Evolutionary conservation across 176 grass and related monocot genomes (phyloP).

Genomic region (Alopecurus myosuroides): DNA sequence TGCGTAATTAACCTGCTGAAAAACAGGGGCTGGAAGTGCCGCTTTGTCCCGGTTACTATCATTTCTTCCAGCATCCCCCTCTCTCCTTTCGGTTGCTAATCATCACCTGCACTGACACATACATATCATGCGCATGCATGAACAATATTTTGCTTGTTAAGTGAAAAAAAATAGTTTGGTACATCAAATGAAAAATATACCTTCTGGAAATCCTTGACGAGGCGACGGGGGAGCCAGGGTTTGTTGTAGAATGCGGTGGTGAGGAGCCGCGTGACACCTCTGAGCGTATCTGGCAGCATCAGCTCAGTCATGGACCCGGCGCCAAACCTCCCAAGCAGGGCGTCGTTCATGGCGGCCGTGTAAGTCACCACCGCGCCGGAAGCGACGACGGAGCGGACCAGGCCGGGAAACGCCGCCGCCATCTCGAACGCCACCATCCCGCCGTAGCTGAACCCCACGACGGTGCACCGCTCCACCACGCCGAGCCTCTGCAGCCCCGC

Average conservation of each 20-base stretch:
- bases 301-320: slow-evolving; percentile 20
- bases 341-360: slow-evolving; percentile 18
- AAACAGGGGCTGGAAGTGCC: background rate
- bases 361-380: slow-evolving; percentile 29
- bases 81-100: slow-evolving; percentile 46
- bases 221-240: slow-evolving; percentile 31
- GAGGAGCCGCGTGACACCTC: slow-evolving; percentile 22
- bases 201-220: background rate
- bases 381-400: slow-evolving; percentile 27
- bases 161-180: background rate
- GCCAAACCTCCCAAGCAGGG: slow-evolving; percentile 23
- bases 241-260: slow-evolving; percentile 6
- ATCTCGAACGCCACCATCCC: slow-evolving; percentile 57
- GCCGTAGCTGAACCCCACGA: slow-evolving; percentile 58
- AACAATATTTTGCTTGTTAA: background rate
- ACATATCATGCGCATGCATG: too few species aligned
- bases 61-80: slow-evolving; percentile 38
- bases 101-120: slow-evolving; percentile 30
- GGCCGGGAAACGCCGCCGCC: slow-evolving; percentile 26
- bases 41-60: slow-evolving; percentile 21
- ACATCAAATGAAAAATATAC: background rate
- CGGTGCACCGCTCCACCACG: slow-evolving; percentile 40
- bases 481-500: slow-evolving; percentile 21
- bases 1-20: background rate
- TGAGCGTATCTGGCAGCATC: slow-evolving; percentile 24